Conservation (phyloP, 805 yeast genomes). For the Priceomyces fermenticarens region DNA sequence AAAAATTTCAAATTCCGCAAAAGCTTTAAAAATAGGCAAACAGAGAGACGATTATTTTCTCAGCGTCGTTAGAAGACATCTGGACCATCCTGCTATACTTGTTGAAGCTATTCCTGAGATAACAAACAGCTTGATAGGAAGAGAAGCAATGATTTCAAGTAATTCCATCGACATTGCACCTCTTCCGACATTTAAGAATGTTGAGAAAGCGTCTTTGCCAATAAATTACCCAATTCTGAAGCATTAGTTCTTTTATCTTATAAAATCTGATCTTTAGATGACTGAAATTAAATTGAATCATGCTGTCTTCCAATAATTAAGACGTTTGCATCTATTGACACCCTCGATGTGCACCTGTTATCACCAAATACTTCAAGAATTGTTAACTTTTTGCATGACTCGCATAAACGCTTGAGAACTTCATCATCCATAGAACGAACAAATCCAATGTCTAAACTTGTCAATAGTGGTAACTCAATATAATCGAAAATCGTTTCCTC, state of each 20-base stretch:
- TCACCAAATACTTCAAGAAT: slow-evolving; percentile 80
- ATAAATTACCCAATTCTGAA: slow-evolving; percentile 33
- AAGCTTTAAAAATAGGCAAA: neutral
- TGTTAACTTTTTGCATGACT: slow-evolving; percentile 58
- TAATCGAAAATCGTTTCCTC: slow-evolving; percentile 9
- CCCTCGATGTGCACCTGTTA: slow-evolving; percentile 60
- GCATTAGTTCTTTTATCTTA: slow-evolving; percentile 9
- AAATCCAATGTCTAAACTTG: slow-evolving; percentile 75
- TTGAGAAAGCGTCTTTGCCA: slow-evolving; percentile 57
- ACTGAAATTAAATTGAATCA: slow-evolving; percentile 43
- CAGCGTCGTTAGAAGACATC: slow-evolving; percentile 17
- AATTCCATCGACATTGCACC: slow-evolving; percentile 20
- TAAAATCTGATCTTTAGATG: neutral
- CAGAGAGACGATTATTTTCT: slow-evolving; percentile 19
- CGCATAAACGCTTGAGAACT: slow-evolving; percentile 54
- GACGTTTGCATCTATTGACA: slow-evolving; percentile 50
- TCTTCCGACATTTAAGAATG: slow-evolving; percentile 59
- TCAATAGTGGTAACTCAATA: slow-evolving; percentile 52
- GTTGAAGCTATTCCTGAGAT: slow-evolving; percentile 34
- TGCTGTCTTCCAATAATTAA: slow-evolving; percentile 74
- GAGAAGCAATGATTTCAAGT: slow-evolving; percentile 20
- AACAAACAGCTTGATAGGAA: slow-evolving; percentile 21
- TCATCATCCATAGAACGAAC: slow-evolving; percentile 73
- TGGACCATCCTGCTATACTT: slow-evolving; percentile 33
- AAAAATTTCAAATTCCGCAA: slow-evolving; percentile 3